Percentiles rank a stretch among this genome's conserved stretches.
Conservation (phyloP, 1,284 basidiomycete species). For the Ustilago trichophora region DNA sequence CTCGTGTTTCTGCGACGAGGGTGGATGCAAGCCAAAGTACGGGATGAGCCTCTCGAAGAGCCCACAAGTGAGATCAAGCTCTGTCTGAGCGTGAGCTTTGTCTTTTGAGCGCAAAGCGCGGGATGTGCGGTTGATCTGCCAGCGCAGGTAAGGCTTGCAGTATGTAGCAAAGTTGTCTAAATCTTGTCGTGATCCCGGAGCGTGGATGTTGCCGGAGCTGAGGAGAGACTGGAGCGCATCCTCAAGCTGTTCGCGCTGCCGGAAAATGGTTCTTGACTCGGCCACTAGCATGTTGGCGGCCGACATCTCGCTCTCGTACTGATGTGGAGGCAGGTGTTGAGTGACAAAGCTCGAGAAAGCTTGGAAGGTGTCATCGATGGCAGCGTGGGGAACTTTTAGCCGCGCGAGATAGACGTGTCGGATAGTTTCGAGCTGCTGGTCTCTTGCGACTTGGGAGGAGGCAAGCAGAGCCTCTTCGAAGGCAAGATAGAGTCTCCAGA, state of each 20-base stretch:
- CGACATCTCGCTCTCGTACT: conserved; percentile 57
- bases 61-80: conserved; percentile 23
- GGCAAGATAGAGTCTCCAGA: conserved; percentile 52
- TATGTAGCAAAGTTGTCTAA: conserved; percentile 18
- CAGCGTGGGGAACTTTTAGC: conserved; percentile 48
- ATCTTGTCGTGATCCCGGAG: conserved; percentile 18
- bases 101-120: conserved; percentile 37
- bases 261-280: conserved; percentile 16
- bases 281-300: conserved; percentile 46
- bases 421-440: conserved; percentile 39
- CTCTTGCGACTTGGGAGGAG: conserved; percentile 6
- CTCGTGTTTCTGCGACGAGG: conserved; percentile 23
- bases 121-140: conserved; percentile 37
- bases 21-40: conserved; percentile 36
- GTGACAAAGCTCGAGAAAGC: conserved; percentile 56
- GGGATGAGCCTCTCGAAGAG: conserved; percentile 39
- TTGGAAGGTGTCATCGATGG: conserved; percentile 52
- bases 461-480: conserved; percentile 44
- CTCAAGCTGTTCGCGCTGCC: conserved; percentile 46
- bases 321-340: conserved; percentile 39
- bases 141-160: conserved; percentile 41
- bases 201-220: not conserved
- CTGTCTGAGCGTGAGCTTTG: conserved; percentile 25
- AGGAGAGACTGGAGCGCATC: conserved; percentile 14
- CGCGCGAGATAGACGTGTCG: conserved; percentile 52